Evolutionary conservation across 2,329 filamentous ascomycete species (phyloP).

Genomic region (Trichoderma citrinoviride): DNA sequence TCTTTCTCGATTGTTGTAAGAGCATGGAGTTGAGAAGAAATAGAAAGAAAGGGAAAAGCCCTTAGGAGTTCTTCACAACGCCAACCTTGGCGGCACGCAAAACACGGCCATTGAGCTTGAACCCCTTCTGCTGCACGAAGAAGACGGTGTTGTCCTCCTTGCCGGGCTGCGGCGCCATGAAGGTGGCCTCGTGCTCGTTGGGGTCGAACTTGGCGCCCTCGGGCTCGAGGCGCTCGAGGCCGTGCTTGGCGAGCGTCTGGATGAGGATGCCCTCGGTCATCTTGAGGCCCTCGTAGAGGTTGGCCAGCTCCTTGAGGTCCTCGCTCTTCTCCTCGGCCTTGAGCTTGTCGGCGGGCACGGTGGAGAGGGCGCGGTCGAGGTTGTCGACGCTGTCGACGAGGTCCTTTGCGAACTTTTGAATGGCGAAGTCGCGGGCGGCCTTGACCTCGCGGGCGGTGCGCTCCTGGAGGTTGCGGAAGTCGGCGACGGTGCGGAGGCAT

Average conservation of each 20-base stretch:
- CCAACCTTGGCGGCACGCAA: conserved; percentile 93
- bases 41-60: background rate
- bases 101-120: conserved; percentile 85
- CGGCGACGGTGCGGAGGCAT: conserved; percentile 88
- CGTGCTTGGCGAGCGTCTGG: conserved; percentile 87
- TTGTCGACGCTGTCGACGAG: conserved; percentile 95
- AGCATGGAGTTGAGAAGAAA: background rate
- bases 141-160: conserved; percentile 92
- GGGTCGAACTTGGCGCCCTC: conserved; percentile 87
- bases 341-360: conserved; percentile 74
- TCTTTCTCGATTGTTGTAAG: background rate
- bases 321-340: conserved; percentile 49
- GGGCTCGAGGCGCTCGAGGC: conserved; percentile 84
- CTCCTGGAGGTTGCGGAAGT: conserved; percentile 97
- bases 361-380: conserved; percentile 84
- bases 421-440: conserved; percentile 83
- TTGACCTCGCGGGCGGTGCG: conserved; percentile 89
- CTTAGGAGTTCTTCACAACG: conserved; percentile 77
- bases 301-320: conserved; percentile 67
- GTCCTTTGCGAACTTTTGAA: conserved; percentile 93
- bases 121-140: conserved; percentile 92
- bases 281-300: conserved; percentile 83
- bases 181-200: conserved; percentile 93
- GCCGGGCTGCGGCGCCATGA: conserved; percentile 81
- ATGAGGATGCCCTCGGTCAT: conserved; percentile 93